Conservation (phyloP, 140 eudicot species). For the Flaveria floridana region DNA sequence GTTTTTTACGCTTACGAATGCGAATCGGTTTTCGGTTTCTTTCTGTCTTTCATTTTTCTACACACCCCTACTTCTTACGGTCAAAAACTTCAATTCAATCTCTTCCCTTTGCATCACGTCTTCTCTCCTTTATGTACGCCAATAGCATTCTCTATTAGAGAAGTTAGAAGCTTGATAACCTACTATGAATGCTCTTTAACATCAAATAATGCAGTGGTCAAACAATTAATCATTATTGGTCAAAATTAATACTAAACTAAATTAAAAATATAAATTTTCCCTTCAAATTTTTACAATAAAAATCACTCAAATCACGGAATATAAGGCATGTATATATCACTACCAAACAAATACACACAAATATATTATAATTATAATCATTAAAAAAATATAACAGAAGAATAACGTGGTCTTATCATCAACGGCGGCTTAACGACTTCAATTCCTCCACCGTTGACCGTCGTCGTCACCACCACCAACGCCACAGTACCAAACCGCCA, state of each 20-base stretch:
- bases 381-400: background rate
- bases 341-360: background rate
- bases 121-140: too few species aligned
- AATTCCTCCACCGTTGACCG: background rate
- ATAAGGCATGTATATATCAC: conserved; percentile 8
- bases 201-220: too few species aligned
- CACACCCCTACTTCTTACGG: too few species aligned
- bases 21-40: too few species aligned
- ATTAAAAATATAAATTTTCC: background rate
- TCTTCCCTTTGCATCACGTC: too few species aligned
- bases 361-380: background rate
- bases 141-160: too few species aligned
- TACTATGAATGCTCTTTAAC: too few species aligned
- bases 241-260: background rate
- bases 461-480: background rate
- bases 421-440: conserved; percentile 18
- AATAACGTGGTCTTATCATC: conserved; percentile 34
- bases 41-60: too few species aligned
- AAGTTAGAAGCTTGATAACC: too few species aligned
- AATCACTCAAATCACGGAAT: background rate
- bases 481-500: conserved; percentile 9
- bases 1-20: too few species aligned
- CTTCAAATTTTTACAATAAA: background rate
- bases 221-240: too few species aligned
- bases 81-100: too few species aligned